Base-by-base conservation (phyloP, 2,329 filamentous ascomycete species). In the Moelleriella libera region DNA sequence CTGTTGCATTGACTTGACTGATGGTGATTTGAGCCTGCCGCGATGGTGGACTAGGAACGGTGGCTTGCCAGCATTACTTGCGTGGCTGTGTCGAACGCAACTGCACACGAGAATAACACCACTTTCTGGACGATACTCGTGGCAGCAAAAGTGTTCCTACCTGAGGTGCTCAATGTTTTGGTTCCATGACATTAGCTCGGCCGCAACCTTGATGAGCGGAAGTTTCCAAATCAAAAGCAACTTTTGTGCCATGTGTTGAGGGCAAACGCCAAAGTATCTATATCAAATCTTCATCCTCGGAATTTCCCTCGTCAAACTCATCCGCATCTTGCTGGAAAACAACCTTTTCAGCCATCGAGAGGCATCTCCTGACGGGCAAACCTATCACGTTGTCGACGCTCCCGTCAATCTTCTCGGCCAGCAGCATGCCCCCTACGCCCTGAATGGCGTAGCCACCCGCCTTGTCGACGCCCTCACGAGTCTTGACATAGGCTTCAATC, bases 371-470 rank as follows among this genome's bases (percentile, higher is more conserved):
- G 53, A 97, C 72, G 6, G 92, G 92, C 63, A 98, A 63, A 0
- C 92, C 92, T 30, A 98, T 82, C 1, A 97, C 92, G 63, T 97
- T 97, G 69, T 98, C 92, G 58, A 88, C 86, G 47, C 80, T 81
- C 9, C 92, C 92, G 53, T 95, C 86, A 53, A 98, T 85, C 63
- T 76, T 83, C 63, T 96, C 88, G 10, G 98, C 81, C 49, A 98
- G 66, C 50, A 98, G 72, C 61, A 96, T 81, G 7, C 85, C 83
- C 1, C 86, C 92, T 9, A 90, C 71, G 0, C 90, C 92, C 66
- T 98, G 92, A 47, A 98, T 78, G 1, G 88, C 92, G 64, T 98
- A 98, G 0, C 92, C 92, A 2, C 92, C 92, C 0, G 92, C 92
- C 71, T 97, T 98, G 65, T 97, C 92, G 9, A 80, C 88, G 2